phyloP scores from a whole-genome alignment of 1,284 basidiomycete genomes.

The Agaricales sp. region DNA sequence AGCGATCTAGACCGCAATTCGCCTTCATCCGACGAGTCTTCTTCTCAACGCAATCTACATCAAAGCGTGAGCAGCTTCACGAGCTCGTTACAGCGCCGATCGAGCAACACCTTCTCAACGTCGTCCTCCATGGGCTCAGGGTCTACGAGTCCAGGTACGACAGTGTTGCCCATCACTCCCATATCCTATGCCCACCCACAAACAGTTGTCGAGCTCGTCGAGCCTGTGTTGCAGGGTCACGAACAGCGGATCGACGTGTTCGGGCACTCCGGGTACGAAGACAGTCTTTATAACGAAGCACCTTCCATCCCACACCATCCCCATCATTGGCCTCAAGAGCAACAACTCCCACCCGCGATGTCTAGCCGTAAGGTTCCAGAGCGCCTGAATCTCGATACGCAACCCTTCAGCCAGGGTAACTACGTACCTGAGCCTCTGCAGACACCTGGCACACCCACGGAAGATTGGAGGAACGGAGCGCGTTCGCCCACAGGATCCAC shows the following conservation, averaged over 20 bases:
- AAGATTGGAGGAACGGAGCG: too few relatives aligned
- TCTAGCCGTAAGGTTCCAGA: constrained; percentile 17
- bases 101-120: neutral
- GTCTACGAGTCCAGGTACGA: neutral
- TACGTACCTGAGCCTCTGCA: too few relatives aligned
- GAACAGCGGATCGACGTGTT: constrained; percentile 17
- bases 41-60: neutral
- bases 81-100: too few relatives aligned
- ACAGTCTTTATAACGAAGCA: constrained; percentile 18
- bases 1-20: too few relatives aligned
- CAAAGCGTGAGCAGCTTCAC: neutral
- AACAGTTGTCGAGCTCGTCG: neutral
- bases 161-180: neutral
- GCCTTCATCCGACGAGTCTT: too few relatives aligned
- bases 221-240: too few relatives aligned
- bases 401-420: too few relatives aligned
- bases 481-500: too few relatives aligned
- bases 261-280: constrained; percentile 22
- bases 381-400: too few relatives aligned
- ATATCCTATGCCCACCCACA: neutral
- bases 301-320: constrained; percentile 16
- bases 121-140: neutral
- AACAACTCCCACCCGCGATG: constrained; percentile 12
- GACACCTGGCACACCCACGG: too few relatives aligned
- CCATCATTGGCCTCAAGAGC: constrained; percentile 6